A percentile compares a stretch with the other conserved stretches of the same genome.
phyloP scores from a whole-genome alignment of 2,329 filamentous ascomycete genomes.

The Pestalotiopsis sp. region DNA sequence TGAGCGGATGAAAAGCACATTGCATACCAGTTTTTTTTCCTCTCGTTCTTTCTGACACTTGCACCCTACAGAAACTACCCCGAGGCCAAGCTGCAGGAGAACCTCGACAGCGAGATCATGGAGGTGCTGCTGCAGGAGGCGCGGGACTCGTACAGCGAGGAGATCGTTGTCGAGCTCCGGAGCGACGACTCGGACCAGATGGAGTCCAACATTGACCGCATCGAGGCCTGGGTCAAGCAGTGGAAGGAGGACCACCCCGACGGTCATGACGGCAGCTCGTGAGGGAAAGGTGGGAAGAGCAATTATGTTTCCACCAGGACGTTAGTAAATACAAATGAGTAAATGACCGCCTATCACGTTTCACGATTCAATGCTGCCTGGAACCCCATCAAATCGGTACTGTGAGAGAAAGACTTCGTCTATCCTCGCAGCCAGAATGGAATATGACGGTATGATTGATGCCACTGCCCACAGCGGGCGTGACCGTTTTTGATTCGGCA shows the following conservation, averaged over 20 bases:
- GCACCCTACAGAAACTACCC: slow-evolving; percentile 68
- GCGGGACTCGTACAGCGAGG: slow-evolving; percentile 79
- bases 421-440: too few species aligned
- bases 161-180: slow-evolving; percentile 85
- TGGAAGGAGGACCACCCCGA: slow-evolving; percentile 73
- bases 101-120: slow-evolving; percentile 97
- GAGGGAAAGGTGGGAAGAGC: neutral
- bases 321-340: neutral
- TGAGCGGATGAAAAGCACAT: slow-evolving; percentile 35
- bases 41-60: neutral
- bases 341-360: too few species aligned
- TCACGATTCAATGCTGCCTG: too few species aligned
- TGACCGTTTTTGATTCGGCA: too few species aligned
- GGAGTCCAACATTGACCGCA: slow-evolving; percentile 83
- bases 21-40: neutral
- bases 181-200: slow-evolving; percentile 85
- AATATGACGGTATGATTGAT: too few species aligned
- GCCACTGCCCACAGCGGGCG: too few species aligned
- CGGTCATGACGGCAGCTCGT: neutral
- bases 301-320: neutral
- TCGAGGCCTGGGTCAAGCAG: slow-evolving; percentile 78
- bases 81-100: slow-evolving; percentile 90
- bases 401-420: too few species aligned
- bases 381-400: too few species aligned
- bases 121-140: slow-evolving; percentile 91